Percentiles rank a stretch among this genome's conserved stretches.
phyloP scores from a whole-genome alignment of 805 yeast genomes.

The Blastobotrys muscicola region DNA sequence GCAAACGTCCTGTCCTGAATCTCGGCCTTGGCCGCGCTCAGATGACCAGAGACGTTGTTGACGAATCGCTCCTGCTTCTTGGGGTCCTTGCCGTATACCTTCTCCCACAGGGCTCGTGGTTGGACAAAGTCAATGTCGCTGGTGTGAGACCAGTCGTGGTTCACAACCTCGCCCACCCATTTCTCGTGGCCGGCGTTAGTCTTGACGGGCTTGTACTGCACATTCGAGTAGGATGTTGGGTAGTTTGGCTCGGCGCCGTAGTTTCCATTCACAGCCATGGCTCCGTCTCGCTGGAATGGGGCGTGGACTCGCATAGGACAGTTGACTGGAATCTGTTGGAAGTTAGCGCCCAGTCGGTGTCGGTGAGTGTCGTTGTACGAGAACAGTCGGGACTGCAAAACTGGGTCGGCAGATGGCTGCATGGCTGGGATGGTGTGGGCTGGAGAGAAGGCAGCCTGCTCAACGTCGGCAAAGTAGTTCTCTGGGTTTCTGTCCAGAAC shows the following conservation, averaged over 20 bases:
- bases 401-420: constrained; percentile 71
- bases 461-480: constrained; percentile 44
- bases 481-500: constrained; percentile 45
- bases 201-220: constrained; percentile 21
- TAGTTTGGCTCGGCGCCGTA: constrained; percentile 45
- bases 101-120: constrained; percentile 72
- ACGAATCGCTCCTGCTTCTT: constrained; percentile 81
- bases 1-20: constrained; percentile 74
- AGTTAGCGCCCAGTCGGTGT: constrained; percentile 64
- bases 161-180: constrained; percentile 73
- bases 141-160: constrained; percentile 73
- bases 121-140: constrained; percentile 68
- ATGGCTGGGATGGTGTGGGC: constrained; percentile 64
- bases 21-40: constrained; percentile 51
- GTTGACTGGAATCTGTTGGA: constrained; percentile 58
- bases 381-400: constrained; percentile 64
- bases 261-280: constrained; percentile 37
- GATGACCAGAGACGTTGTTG: constrained; percentile 76
- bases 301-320: constrained; percentile 40
- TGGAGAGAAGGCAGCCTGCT: constrained; percentile 60
- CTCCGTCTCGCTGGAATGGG: constrained; percentile 55
- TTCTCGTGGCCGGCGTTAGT: constrained; percentile 59
- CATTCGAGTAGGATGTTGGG: constrained; percentile 33
- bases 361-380: constrained; percentile 72
- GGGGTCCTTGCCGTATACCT: constrained; percentile 63